phyloP scores from a whole-genome alignment of 129 eudicot species.

The Chrysanthemum makinoi region DNA sequence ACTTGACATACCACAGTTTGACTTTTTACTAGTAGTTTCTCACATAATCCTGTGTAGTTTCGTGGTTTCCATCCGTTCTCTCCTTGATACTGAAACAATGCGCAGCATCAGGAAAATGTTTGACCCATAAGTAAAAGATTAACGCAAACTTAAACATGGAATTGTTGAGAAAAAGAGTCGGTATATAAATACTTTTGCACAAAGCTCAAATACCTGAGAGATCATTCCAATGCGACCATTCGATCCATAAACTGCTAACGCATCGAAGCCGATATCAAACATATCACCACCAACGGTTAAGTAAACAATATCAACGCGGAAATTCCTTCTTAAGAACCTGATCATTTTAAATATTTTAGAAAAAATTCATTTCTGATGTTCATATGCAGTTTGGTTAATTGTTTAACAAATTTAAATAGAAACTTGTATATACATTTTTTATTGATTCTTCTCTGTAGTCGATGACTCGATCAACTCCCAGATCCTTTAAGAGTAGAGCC shows the following conservation, averaged over 20 bases:
- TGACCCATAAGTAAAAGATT: too few relatives aligned
- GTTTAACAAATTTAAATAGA: not conserved
- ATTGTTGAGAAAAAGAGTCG: not conserved
- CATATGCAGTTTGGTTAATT: not conserved
- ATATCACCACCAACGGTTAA: slow-evolving; percentile 98
- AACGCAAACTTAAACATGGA: not conserved
- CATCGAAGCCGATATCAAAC: slow-evolving; percentile 81
- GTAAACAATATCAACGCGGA: slow-evolving; percentile 86
- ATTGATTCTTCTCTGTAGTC: slow-evolving; percentile 81
- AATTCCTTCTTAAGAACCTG: slow-evolving; percentile 92
- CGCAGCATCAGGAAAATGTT: not conserved
- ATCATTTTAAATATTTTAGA: not conserved
- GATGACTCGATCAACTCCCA: slow-evolving; percentile 93
- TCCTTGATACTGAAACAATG: slow-evolving; percentile 73
- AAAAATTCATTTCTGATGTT: not conserved
- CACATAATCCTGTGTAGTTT: slow-evolving; percentile 85
- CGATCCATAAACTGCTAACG: slow-evolving; percentile 84
- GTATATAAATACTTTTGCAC: not conserved
- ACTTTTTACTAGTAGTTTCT: slow-evolving; percentile 81
- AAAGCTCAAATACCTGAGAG: slow-evolving; percentile 67
- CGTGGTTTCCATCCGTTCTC: slow-evolving; percentile 88
- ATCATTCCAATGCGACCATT: slow-evolving; percentile 93
- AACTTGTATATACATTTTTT: slow-evolving; percentile 46
- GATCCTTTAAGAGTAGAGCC: slow-evolving; percentile 60
- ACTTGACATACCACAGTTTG: slow-evolving; percentile 77